Percentiles rank a stretch among this genome's conserved stretches.
phyloP scores from a whole-genome alignment of 2,329 filamentous ascomycete species.

The Chlorencoelia australis region DNA sequence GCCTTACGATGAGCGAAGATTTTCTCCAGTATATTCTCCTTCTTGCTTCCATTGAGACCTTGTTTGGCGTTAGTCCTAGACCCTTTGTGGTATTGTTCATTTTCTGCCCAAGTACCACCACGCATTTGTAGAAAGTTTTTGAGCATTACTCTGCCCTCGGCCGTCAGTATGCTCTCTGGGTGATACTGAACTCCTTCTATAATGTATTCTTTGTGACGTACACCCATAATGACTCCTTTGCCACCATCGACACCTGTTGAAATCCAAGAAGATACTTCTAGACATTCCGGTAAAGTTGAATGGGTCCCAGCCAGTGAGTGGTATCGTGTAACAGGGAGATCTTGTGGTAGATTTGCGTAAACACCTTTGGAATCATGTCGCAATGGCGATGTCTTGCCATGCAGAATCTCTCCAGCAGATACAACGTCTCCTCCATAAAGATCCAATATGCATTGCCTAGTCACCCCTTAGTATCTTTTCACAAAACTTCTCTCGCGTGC shows the following conservation, averaged over 20 bases:
- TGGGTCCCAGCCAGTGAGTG: constrained; percentile 93
- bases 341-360: constrained; percentile 70
- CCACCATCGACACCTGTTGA: constrained; percentile 61
- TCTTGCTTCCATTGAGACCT: constrained; percentile 38
- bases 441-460: constrained; percentile 86
- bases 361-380: constrained; percentile 88
- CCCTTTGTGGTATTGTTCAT: constrained; percentile 46
- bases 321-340: constrained; percentile 83
- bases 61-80: constrained; percentile 22
- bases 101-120: constrained; percentile 85
- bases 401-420: constrained; percentile 90
- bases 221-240: constrained; percentile 89
- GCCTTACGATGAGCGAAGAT: constrained; percentile 78
- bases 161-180: constrained; percentile 91
- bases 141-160: constrained; percentile 79
- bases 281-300: constrained; percentile 69
- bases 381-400: constrained; percentile 91
- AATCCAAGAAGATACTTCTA: constrained; percentile 90
- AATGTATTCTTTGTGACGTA: constrained; percentile 81
- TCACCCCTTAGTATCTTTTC: constrained; percentile 8
- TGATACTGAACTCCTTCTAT: constrained; percentile 98
- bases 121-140: constrained; percentile 83
- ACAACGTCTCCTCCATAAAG: constrained; percentile 85
- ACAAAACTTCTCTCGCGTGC: constrained; percentile 1
- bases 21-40: constrained; percentile 77